phyloP scores from a whole-genome alignment of 2,329 filamentous ascomycete genomes.

The Stemphylium vesicarium region DNA sequence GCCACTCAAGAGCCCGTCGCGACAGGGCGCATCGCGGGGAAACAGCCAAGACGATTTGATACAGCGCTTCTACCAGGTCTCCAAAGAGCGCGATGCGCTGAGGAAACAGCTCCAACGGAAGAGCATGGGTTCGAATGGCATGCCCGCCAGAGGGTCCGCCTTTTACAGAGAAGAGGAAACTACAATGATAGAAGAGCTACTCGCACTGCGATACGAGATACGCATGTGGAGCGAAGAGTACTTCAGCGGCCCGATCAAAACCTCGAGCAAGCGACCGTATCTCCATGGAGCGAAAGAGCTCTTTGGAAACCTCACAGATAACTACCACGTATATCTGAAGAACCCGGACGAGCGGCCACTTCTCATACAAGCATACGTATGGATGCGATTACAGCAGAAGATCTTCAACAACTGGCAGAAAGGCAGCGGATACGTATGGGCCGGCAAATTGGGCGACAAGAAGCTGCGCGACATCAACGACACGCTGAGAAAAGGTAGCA shows the following conservation, averaged over 20 bases:
- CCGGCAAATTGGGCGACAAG: slow-evolving; percentile 46
- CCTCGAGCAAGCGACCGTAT: slow-evolving; percentile 40
- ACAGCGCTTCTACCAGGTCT: slow-evolving; percentile 48
- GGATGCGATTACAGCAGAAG: slow-evolving; percentile 45
- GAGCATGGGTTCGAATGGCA: slow-evolving; percentile 39
- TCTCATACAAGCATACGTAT: slow-evolving; percentile 46
- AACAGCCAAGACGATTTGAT: slow-evolving; percentile 48
- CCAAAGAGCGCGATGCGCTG: slow-evolving; percentile 46
- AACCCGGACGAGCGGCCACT: slow-evolving; percentile 41
- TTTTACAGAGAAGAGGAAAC: slow-evolving; percentile 47
- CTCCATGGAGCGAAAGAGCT: slow-evolving; percentile 41
- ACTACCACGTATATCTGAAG: slow-evolving; percentile 43
- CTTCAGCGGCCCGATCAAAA: slow-evolving; percentile 37
- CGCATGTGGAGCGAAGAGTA: slow-evolving; percentile 45
- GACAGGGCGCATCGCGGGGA: slow-evolving; percentile 38
- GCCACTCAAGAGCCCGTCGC: slow-evolving; percentile 46
- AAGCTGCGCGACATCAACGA: slow-evolving; percentile 47
- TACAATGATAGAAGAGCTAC: slow-evolving; percentile 44
- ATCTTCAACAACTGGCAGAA: slow-evolving; percentile 46
- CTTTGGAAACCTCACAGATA: slow-evolving; percentile 44
- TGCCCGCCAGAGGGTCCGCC: slow-evolving; percentile 32
- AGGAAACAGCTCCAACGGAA: slow-evolving; percentile 46
- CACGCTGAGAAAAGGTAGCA: slow-evolving; percentile 43
- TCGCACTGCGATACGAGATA: slow-evolving; percentile 44
- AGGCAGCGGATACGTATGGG: slow-evolving; percentile 48